Base-by-base conservation (phyloP, 495 filamentous ascomycete species). In the Margaritispora aquatica region DNA sequence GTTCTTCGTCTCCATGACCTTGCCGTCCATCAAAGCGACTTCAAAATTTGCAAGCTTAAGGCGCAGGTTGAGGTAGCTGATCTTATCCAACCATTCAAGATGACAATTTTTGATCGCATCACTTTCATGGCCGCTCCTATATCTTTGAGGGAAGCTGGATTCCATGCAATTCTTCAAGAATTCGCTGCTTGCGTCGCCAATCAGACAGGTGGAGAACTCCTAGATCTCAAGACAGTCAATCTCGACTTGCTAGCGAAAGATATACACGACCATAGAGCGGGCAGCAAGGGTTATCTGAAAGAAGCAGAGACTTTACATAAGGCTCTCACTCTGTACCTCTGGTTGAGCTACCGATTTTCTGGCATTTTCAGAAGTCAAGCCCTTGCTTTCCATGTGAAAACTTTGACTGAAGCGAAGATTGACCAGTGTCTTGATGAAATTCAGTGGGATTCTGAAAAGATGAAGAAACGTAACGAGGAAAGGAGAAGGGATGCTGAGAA, bases 321-420 rank as follows among this genome's bases (percentile, higher is more conserved):
- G 67, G 75, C 82, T 17, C 71, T 97, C 29, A 87, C 93, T 20
- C 71, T 93, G 20, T 98, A 96, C 64, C 76, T 92, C 8, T 98
- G 94, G 94, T 77, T 97, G 68, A 82, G 78, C 50, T 86, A 84
- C 68, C 83, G 83, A 13, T 86, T 81, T 67, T 78, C 85, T 11
- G 90, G 92, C 52, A 79, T 96, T 11, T 96, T 97, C 69, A 80
- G 78, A 11, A 88, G 87, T 60, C 83, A 91, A 60, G 77, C 77
- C 26, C 80, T 96, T 22, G 90, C 89, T 1, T 82, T 87, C 53
- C 86, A 96, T 70, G 82, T 90, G 34, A 97, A 97, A 70, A 68
- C 71, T 20, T 60, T 96, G 50, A 86, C 91, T 17, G 92, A 97
- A 74, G 76, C 82, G 26, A 82, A 79, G 66, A 96, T 98, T 68